phyloP scores from a whole-genome alignment of 225 moss, liverwort and hornwort species.

The Physcomitrium patens region DNA sequence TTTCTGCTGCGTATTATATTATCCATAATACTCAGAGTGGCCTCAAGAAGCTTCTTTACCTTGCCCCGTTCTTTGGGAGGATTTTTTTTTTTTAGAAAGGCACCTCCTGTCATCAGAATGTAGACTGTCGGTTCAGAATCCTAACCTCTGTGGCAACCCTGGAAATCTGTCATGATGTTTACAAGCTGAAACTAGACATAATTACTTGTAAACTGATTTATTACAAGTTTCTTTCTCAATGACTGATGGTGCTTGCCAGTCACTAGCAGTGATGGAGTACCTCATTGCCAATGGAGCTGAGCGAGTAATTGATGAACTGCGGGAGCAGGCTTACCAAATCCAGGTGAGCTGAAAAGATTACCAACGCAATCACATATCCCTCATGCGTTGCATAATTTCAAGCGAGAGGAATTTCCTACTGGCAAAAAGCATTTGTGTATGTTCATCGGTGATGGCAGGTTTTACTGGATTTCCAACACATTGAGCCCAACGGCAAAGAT shows the following conservation, averaged over 20 bases:
- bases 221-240: conserved; percentile 38
- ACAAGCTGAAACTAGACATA: not conserved
- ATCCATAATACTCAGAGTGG: not conserved
- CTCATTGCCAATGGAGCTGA: conserved; percentile 94
- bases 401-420: not conserved
- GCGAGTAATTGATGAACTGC: conserved; percentile 89
- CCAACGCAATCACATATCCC: not conserved
- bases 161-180: too few species aligned
- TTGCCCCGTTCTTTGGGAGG: conserved; percentile 19
- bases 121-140: not conserved
- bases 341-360: conserved; percentile 61
- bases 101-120: not conserved
- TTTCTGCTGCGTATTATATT: conserved; percentile 13
- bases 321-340: conserved; percentile 88
- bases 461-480: conserved; percentile 80
- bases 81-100: conserved; percentile 20
- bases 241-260: conserved; percentile 75
- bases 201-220: not conserved
- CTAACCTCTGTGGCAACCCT: not conserved
- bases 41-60: not conserved
- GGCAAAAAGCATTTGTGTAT: not conserved
- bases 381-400: not conserved
- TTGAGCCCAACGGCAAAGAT: conserved; percentile 89
- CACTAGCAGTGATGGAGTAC: conserved; percentile 95
- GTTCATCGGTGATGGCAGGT: conserved; percentile 50